These are phyloP conservation scores for Mycosarcoma maydis DNA, from an alignment of 1,284 basidiomycete genomes.

Conservation along the genomic window DNA sequence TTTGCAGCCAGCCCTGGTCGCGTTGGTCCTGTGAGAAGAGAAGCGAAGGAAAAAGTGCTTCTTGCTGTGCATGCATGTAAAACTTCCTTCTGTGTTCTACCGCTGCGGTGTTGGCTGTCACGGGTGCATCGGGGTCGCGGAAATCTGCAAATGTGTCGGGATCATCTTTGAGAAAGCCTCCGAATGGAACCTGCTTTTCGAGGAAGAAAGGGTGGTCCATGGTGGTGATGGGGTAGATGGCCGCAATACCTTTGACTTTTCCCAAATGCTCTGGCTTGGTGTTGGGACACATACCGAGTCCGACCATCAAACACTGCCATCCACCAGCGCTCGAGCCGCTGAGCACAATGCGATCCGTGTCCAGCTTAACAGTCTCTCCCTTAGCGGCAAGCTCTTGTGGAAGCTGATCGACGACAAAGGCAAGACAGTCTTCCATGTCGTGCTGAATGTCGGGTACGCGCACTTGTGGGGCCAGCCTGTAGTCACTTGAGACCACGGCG, in stretches of 20 bases:
- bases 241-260: slow-evolving; percentile 35
- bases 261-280: slow-evolving; percentile 18
- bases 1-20: slow-evolving; percentile 35
- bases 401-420: slow-evolving; percentile 34
- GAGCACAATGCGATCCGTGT: slow-evolving; percentile 32
- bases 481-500: slow-evolving; percentile 48
- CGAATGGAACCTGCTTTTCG: slow-evolving; percentile 39
- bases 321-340: slow-evolving; percentile 49
- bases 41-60: slow-evolving; percentile 44
- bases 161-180: slow-evolving; percentile 27
- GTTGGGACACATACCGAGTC: slow-evolving; percentile 42
- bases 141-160: slow-evolving; percentile 30
- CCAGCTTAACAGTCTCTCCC: slow-evolving; percentile 24
- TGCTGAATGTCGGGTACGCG: slow-evolving; percentile 42
- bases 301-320: slow-evolving; percentile 47
- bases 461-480: slow-evolving; percentile 47
- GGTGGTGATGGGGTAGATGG: slow-evolving; percentile 50
- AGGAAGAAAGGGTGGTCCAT: slow-evolving; percentile 51
- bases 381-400: slow-evolving; percentile 19
- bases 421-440: slow-evolving; percentile 42
- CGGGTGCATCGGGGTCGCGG: slow-evolving; percentile 32
- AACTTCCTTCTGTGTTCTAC: slow-evolving; percentile 35
- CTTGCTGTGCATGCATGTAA: slow-evolving; percentile 52
- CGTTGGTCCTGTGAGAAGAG: slow-evolving; percentile 37
- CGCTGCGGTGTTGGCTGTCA: slow-evolving; percentile 25